These are phyloP conservation scores for Coffea humblotiana DNA, from an alignment of 305 asterid genomes.

Conservation along the genomic window DNA sequence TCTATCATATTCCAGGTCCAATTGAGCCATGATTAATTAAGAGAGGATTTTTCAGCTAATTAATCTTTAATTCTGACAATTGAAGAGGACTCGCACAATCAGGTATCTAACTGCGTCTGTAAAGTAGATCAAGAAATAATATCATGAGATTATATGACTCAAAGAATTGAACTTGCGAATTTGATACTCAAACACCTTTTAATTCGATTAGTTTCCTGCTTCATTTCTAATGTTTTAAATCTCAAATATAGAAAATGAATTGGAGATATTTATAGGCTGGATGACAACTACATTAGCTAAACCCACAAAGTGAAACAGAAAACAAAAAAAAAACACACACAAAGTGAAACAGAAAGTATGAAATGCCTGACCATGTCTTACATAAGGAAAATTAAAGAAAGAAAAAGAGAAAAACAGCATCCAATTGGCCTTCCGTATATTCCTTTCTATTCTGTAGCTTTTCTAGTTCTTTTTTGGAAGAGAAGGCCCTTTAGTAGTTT, in stretches of 20 bases:
- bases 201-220: background rate
- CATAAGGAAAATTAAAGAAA: background rate
- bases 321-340: too few species aligned
- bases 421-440: background rate
- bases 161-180: background rate
- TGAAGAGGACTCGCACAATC: too few species aligned
- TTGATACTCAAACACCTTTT: background rate
- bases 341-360: background rate
- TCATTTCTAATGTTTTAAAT: background rate
- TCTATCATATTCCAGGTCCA: background rate
- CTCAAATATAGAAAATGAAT: background rate
- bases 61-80: too few species aligned
- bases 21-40: background rate
- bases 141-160: background rate
- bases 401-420: background rate
- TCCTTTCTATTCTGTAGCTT: background rate
- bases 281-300: background rate
- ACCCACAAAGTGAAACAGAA: background rate
- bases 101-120: too few species aligned
- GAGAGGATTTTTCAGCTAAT: background rate
- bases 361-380: background rate
- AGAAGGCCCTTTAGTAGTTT: background rate
- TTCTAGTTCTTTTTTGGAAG: background rate
- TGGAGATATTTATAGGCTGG: background rate
- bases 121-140: background rate